phyloP scores from a whole-genome alignment of 2,329 filamentous ascomycete species.

The Paecilomyces niveus region DNA sequence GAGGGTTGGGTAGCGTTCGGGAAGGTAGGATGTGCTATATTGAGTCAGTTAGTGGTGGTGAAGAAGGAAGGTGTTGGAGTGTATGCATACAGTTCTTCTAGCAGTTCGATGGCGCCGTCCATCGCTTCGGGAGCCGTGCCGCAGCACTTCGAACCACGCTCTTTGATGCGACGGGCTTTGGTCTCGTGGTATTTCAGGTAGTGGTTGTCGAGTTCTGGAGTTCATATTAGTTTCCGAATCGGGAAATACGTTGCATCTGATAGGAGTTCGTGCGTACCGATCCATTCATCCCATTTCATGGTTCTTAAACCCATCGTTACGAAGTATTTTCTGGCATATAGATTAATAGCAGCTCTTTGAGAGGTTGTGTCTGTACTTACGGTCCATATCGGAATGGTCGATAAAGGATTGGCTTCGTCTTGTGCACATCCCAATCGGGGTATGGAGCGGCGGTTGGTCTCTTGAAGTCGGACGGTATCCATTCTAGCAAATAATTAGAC shows the following conservation, averaged over 20 bases:
- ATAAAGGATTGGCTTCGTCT: conserved; percentile 69
- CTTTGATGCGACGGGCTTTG: conserved; percentile 60
- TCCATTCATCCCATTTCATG: conserved; percentile 67
- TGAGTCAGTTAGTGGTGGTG: neutral
- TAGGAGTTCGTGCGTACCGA: conserved; percentile 32
- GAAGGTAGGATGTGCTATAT: conserved; percentile 53
- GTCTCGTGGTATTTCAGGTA: conserved; percentile 65
- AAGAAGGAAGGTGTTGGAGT: neutral
- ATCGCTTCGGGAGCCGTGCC: conserved; percentile 62
- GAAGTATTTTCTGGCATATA: conserved; percentile 51
- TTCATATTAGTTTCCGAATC: neutral
- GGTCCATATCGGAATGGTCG: conserved; percentile 72
- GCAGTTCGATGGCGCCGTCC: conserved; percentile 65
- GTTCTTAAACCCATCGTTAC: conserved; percentile 71
- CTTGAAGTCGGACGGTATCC: conserved; percentile 52
- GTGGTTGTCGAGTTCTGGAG: conserved; percentile 67
- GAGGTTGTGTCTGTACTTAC: conserved; percentile 20
- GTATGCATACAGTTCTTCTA: conserved; percentile 57
- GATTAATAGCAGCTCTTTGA: neutral
- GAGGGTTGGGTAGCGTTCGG: conserved; percentile 65
- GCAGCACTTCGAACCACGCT: conserved; percentile 62
- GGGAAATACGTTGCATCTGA: neutral
- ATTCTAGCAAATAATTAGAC: conserved; percentile 32
- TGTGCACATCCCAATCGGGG: conserved; percentile 59
- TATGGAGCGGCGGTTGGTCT: conserved; percentile 56